These are phyloP conservation scores for Mentha longifolia DNA, from an alignment of 257 asterid species.

Conservation along the genomic window DNA sequence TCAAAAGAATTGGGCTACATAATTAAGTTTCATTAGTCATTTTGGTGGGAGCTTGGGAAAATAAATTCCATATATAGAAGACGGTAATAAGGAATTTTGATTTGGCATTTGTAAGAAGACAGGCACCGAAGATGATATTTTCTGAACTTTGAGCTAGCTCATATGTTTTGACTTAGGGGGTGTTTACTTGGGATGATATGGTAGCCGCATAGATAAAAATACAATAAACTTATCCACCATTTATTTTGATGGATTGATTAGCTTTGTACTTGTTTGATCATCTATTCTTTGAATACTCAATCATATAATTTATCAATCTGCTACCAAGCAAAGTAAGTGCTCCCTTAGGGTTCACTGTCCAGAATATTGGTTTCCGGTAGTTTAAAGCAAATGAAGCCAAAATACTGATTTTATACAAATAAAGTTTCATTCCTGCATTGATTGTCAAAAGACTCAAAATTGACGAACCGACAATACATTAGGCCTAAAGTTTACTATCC, in stretches of 20 bases:
- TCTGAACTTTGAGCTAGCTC: background rate
- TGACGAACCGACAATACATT: background rate
- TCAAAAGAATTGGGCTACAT: background rate
- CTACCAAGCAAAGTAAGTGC: too few species aligned
- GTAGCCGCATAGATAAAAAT: too few species aligned
- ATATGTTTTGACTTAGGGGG: background rate
- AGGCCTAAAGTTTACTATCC: background rate
- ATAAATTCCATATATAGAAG: background rate
- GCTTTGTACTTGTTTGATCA: too few species aligned
- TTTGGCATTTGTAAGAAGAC: background rate
- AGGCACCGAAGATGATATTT: background rate
- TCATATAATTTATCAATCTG: too few species aligned
- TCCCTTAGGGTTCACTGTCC: background rate
- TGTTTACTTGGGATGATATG: too few species aligned
- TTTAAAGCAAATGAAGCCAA: background rate
- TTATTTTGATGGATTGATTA: too few species aligned
- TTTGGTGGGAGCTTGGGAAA: background rate
- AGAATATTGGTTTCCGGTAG: background rate
- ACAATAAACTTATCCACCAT: too few species aligned
- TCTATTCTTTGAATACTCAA: too few species aligned
- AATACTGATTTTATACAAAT: background rate
- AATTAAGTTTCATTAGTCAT: background rate
- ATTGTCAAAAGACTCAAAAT: background rate
- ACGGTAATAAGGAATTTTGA: background rate
- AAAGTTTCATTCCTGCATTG: constrained; percentile 4